phyloP scores from a whole-genome alignment of 441 rosid genomes.

The Caryocar brasiliense region DNA sequence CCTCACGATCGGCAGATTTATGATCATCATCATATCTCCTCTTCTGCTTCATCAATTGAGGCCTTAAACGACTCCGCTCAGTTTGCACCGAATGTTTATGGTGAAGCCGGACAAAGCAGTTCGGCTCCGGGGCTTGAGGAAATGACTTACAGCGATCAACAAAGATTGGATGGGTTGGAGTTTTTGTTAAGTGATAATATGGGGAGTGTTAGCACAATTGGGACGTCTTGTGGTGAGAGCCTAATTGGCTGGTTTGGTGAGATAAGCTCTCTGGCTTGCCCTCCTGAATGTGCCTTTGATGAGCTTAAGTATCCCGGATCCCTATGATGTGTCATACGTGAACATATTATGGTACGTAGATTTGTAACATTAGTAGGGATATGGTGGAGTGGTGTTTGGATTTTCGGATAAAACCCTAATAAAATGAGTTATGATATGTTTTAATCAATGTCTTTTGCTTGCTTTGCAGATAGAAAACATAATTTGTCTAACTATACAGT shows the following conservation, averaged over 20 bases:
- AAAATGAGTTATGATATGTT: conserved; percentile 6
- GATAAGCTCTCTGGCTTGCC: conserved; percentile 14
- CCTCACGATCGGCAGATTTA: conserved; percentile 15
- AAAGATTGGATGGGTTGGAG: conserved; percentile 38
- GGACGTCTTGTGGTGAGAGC: not conserved
- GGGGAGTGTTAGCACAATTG: conserved; percentile 10
- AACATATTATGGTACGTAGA: not conserved
- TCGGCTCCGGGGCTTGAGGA: conserved; percentile 20
- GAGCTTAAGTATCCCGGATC: conserved; percentile 16
- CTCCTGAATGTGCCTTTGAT: conserved; percentile 17
- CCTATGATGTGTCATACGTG: not conserved
- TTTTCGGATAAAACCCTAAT: conserved; percentile 19
- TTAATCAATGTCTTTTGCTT: conserved; percentile 1
- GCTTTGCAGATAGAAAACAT: not conserved
- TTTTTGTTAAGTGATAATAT: conserved; percentile 27
- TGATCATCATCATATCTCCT: conserved; percentile 16
- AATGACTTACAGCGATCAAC: conserved; percentile 12
- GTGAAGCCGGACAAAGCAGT: conserved; percentile 25
- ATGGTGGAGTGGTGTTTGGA: not conserved
- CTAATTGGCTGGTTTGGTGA: conserved; percentile 17
- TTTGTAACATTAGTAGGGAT: conserved; percentile 2
- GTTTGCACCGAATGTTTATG: no score
- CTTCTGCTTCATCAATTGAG: conserved; percentile 24
- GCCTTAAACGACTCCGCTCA: conserved; percentile 9
- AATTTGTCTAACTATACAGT: no score